These are phyloP conservation scores for Parafenestella ontariensis DNA, from an alignment of 2,329 filamentous ascomycete species.

Conservation along the genomic window DNA sequence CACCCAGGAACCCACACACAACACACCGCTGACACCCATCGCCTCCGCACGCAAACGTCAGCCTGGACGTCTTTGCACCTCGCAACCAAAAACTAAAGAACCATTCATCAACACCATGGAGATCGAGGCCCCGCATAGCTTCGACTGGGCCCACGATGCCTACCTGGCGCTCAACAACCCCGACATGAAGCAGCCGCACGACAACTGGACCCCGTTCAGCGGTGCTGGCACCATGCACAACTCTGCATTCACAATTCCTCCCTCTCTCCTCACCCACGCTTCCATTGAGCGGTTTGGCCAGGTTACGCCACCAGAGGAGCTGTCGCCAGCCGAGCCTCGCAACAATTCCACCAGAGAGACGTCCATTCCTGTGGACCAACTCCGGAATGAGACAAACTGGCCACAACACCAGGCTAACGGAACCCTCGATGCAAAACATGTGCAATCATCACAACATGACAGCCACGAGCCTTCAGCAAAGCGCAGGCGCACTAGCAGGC, in stretches of 20 bases:
- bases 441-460: constrained; percentile 11
- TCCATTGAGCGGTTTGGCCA: constrained; percentile 44
- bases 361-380: constrained; percentile 40
- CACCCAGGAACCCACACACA: not conserved
- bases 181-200: constrained; percentile 14
- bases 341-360: constrained; percentile 16
- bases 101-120: constrained; percentile 25
- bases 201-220: constrained; percentile 35
- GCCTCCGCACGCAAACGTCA: not conserved
- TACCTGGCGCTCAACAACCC: constrained; percentile 33
- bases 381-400: constrained; percentile 38
- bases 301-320: constrained; percentile 47
- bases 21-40: not conserved
- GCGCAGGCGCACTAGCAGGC: constrained; percentile 36
- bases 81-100: not conserved
- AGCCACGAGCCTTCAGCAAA: constrained; percentile 25
- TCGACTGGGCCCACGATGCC: constrained; percentile 40
- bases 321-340: constrained; percentile 32
- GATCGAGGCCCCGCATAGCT: constrained; percentile 21
- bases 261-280: constrained; percentile 35
- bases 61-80: not conserved
- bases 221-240: constrained; percentile 7
- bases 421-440: constrained; percentile 6
- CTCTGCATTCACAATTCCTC: constrained; percentile 35
- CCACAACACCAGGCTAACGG: constrained; percentile 16